Evolutionary conservation across 176 grass and related monocot species (phyloP), one percentile per base, ranked within the genome.

Genomic region (Panicum miliaceum): DNA sequence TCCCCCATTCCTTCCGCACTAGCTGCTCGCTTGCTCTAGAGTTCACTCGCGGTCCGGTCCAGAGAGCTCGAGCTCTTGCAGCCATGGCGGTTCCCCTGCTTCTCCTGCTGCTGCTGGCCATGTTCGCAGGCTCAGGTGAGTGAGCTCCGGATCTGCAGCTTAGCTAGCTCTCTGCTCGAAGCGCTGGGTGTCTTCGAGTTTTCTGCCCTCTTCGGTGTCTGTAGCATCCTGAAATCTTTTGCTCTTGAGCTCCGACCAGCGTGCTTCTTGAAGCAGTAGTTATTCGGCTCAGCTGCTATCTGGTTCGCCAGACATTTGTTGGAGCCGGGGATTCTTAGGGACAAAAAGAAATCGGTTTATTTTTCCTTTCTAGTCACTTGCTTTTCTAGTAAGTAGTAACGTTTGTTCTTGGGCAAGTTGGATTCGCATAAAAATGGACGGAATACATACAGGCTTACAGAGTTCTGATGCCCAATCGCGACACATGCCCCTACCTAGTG

Each of bases 71-170:
- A 89, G 60, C 60, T 37, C n/a, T 37, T 45, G 68, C 88, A 18
- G 64, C 73, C 79, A 87, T 90, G 89, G 89, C 84, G 67, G 69
- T 11, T 11, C 89, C 80, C 2, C 68, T 86, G 59, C 74, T 83
- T 0, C 80, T 90, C 18, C 61, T 90, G 13, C 88, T 90, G 37
- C 3, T 90, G 18, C 66, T 83, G 57, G 67, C 84, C 89, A 74
- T 83, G 89, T 90, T 79, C 68, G 5, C 80, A 0, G 75, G 74
- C 67, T 90, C 89, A 86, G 80, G 84, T 86, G 10, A 86, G 84
- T 82, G 10, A 86, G 83, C 79, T 54, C 48, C 79, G 79, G 64
- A 81, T 81, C 79, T 57, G 78, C 45, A 8, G 51, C 66, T 11
- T 12, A 15, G 0, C 14, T 46, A 12, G 6, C 34, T 3, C 71